A percentile compares a stretch with the other conserved stretches of the same genome.
Conservation (phyloP, 1,139 yeast genomes). For the Debaryomyces fabryi region DNA sequence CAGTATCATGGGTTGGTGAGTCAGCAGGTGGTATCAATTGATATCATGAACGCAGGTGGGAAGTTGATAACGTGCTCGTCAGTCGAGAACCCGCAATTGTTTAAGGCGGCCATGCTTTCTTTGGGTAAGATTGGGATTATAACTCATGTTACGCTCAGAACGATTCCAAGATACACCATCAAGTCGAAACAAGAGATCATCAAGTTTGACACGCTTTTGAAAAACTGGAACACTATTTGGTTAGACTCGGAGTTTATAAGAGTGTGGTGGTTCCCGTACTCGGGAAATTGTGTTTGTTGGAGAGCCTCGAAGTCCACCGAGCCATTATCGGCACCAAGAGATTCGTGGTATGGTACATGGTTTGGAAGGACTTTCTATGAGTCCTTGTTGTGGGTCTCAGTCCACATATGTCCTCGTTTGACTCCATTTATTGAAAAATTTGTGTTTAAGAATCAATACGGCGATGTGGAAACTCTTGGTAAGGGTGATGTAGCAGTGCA, state of each 20-base stretch:
- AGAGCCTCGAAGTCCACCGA: slow-evolving; percentile 75
- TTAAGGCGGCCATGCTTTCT: slow-evolving; percentile 83
- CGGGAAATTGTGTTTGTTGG: slow-evolving; percentile 86
- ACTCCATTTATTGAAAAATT: slow-evolving; percentile 86
- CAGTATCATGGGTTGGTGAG: slow-evolving; percentile 90
- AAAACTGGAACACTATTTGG: slow-evolving; percentile 77
- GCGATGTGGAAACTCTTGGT: slow-evolving; percentile 69
- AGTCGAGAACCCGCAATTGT: slow-evolving; percentile 64
- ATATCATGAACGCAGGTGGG: slow-evolving; percentile 74
- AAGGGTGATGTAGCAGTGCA: slow-evolving; percentile 72
- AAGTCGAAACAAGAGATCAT: slow-evolving; percentile 83
- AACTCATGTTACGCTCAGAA: slow-evolving; percentile 82
- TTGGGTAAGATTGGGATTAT: slow-evolving; percentile 92
- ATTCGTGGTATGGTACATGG: slow-evolving; percentile 83
- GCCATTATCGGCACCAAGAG: slow-evolving; percentile 65
- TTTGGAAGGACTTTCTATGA: slow-evolving; percentile 82
- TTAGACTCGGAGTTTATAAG: slow-evolving; percentile 87
- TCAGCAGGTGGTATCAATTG: slow-evolving; percentile 80
- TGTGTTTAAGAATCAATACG: slow-evolving; percentile 84
- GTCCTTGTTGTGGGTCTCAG: slow-evolving; percentile 76
- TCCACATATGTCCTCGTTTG: slow-evolving; percentile 66
- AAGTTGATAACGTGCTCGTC: slow-evolving; percentile 72
- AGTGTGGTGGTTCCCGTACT: slow-evolving; percentile 98
- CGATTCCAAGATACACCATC: slow-evolving; percentile 81
- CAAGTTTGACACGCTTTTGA: slow-evolving; percentile 68